Evolutionary conservation across 208 protist species (phyloP), one percentile per base, ranked within the genome.

Genomic region (Leishmania amazonensis): DNA sequence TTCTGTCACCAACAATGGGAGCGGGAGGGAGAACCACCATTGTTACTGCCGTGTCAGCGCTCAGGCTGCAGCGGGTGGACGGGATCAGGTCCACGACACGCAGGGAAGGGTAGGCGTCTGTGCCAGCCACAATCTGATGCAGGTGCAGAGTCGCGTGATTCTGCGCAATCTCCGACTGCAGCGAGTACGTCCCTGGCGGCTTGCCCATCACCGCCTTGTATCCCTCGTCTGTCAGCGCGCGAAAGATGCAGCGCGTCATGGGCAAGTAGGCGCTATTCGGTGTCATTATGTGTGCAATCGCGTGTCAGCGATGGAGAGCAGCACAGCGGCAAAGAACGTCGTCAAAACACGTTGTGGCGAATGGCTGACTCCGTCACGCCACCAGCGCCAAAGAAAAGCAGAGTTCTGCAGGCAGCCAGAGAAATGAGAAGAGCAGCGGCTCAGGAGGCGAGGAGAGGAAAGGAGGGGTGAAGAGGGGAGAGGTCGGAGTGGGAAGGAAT

Each of bases 241-340:
- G 93, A 21, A 96, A 78, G 17, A 96, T 86, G 72, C 89, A 94
- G 31, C 89, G 87, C 83, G 88, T 86, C 53, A 95, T 79, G n/a
- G 86, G 53, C 47, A 47, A 38, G 38, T 51, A 47, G 57, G 49
- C 47, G 75, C 1, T 35, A 2, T 31, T 53, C 57, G n/a, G 38
- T 0, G 57, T 7, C 75, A 78, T 65, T 7, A 28, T 53, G 68
- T 11, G 11, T 11, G 24, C 19, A 54, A 49, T 49, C 31, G 13
- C 7, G 68, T 17, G 45, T 74, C 19, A 31, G 49, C 40, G 40
- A 74, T 7, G 28, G 24, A 35, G 45, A 53, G 68, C 68, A 53
- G 42, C 45, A 31, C 53, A 24, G 54, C 68, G 31, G n/a, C 42
- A 8, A 47, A 21, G 3, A 47, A 74, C 45, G 6, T 45, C 4